Evolutionary conservation across 2,329 filamentous ascomycete species (phyloP).

Genomic region (Aspergillus neoniger): DNA sequence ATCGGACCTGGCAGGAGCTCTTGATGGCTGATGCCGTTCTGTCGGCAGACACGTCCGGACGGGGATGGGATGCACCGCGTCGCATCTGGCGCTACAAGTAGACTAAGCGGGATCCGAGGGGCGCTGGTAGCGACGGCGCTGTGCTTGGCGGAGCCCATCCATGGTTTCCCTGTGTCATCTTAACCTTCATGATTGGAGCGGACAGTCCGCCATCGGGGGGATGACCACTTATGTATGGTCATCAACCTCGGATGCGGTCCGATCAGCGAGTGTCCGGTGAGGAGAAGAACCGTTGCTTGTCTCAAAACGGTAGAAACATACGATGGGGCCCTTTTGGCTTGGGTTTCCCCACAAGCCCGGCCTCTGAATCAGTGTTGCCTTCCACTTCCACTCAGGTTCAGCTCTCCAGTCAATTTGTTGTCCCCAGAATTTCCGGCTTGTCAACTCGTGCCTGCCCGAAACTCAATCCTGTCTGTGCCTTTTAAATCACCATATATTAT

Average conservation of each 20-base stretch:
- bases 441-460: background rate
- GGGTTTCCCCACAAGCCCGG: background rate
- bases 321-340: background rate
- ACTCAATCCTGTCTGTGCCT: background rate
- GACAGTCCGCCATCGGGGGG: background rate
- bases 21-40: background rate
- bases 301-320: constrained; percentile 1
- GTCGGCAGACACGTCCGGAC: background rate
- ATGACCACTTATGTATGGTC: background rate
- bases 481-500: no score
- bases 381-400: background rate
- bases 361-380: no score
- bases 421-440: background rate
- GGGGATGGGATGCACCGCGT: no score
- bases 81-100: no score
- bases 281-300: background rate
- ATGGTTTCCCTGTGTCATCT: no score
- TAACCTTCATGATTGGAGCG: background rate
- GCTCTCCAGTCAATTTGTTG: background rate
- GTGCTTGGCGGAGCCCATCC: background rate
- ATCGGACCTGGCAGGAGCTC: background rate
- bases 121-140: background rate
- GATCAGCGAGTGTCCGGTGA: background rate
- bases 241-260: background rate
- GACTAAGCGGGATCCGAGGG: no score